phyloP scores from a whole-genome alignment of 2,329 filamentous ascomycete genomes.

The Tolypocladium sp. region DNA sequence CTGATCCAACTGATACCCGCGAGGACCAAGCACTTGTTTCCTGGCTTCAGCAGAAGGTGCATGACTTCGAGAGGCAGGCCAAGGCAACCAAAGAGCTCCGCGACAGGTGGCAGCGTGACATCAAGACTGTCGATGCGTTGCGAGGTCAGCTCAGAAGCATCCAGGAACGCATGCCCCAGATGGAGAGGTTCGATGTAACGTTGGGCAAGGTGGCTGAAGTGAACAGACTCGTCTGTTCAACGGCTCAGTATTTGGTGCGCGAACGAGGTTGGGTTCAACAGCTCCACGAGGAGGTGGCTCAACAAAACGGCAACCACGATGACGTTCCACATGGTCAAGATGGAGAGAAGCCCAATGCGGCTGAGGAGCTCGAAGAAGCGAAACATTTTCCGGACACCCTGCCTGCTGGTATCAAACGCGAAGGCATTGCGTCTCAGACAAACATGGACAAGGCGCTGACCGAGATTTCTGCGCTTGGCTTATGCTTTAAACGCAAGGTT shows the following conservation, averaged over 20 bases:
- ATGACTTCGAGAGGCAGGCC: constrained; percentile 11
- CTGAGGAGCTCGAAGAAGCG: background rate
- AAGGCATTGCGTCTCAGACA: background rate
- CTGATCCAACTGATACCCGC: too few species aligned
- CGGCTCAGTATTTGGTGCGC: constrained; percentile 15
- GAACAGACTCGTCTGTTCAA: constrained; percentile 17
- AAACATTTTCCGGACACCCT: background rate
- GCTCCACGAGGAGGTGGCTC: constrained; percentile 4
- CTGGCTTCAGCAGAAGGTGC: constrained; percentile 11
- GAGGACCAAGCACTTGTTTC: background rate
- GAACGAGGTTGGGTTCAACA: constrained; percentile 21
- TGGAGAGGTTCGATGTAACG: constrained; percentile 13
- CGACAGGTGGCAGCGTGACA: constrained; percentile 17
- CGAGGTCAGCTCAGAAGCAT: constrained; percentile 14
- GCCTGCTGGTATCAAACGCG: background rate
- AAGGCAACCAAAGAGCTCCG: constrained; percentile 10
- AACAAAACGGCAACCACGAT: background rate
- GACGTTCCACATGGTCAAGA: background rate
- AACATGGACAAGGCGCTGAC: background rate
- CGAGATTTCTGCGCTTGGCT: background rate
- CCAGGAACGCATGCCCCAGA: constrained; percentile 11
- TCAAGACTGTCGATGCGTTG: constrained; percentile 14
- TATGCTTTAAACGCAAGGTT: constrained; percentile 17
- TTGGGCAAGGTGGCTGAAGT: constrained; percentile 17
- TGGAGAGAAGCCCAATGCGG: background rate